Evolutionary conservation across 441 rosid genomes (phyloP), one percentile per base, ranked within the genome.

Genomic region (Euphorbia corollata): DNA sequence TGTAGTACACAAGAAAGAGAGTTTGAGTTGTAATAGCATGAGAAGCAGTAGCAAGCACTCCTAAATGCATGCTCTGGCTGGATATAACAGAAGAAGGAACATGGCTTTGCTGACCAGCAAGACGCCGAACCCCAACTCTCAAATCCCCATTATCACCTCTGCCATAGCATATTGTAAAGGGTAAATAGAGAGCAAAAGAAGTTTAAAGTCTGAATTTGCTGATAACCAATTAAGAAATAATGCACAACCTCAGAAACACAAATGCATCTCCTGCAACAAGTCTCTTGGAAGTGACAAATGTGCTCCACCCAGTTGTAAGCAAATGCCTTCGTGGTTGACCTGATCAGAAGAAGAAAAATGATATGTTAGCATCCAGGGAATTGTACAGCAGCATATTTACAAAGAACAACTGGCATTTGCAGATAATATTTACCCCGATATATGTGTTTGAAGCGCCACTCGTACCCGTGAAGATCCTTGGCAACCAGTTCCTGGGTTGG

Each of bases 221-320:
- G 23, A 15, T 13, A 48, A 41, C 15, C 39, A 48, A 38, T 16
- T 3, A 30, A 57, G 18, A 0, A 20, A 12, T 23, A 10, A 19
- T 63, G 69, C 38, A n/a, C 55, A 68, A 89, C 98, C 98, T 92
- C 60, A 92, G 69, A 83, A 90, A 92, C 66, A 92, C 93, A 74
- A 92, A 87, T 18, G 89, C 91, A 82, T 92, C 98, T 61, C 96
- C 93, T 0, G 96, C 96, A 45, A 80, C 84, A 68, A 92, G 77
- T 80, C 87, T 82, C 71, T 92, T 92, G 4, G 93, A 83, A 56
- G 89, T 82, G 39, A 90, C 97, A 69, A 88, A 92, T 2, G 91
- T 84, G 71, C 93, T 92, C 98, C 98, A 91, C 30, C 98, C 98
- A 0, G 95, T 92, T 32, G 92, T 89, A 54, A 92, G 90, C 78